These are phyloP conservation scores for Zasmidium angulare DNA, from an alignment of 2,329 filamentous ascomycete species.

Conservation along the genomic window DNA sequence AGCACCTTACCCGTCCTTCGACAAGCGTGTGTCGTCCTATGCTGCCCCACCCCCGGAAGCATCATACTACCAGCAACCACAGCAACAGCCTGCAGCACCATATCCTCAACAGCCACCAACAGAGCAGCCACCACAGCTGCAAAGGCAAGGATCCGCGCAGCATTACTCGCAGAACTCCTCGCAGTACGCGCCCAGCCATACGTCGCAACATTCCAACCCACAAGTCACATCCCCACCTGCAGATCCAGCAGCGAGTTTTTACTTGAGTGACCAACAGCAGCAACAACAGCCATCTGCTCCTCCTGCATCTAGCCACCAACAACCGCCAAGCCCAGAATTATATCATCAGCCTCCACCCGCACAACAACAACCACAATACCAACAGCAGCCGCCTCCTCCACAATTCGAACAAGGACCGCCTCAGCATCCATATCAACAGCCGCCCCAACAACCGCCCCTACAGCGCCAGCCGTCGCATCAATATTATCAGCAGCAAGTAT, in stretches of 20 bases:
- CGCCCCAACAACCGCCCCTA: slow-evolving; percentile 17
- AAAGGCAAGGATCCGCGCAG: slow-evolving; percentile 32
- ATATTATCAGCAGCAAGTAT: slow-evolving; percentile 19
- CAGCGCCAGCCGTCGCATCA: slow-evolving; percentile 23
- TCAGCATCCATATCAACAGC: slow-evolving; percentile 20
- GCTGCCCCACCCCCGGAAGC: slow-evolving; percentile 30
- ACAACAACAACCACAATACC: slow-evolving; percentile 26
- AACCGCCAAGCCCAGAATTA: slow-evolving; percentile 32
- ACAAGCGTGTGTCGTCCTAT: slow-evolving; percentile 27
- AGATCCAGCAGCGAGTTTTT: slow-evolving; percentile 60
- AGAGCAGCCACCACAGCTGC: slow-evolving; percentile 21
- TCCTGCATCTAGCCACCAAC: slow-evolving; percentile 13
- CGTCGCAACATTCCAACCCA: slow-evolving; percentile 29
- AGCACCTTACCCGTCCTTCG: slow-evolving; percentile 36
- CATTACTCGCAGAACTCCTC: slow-evolving; percentile 33
- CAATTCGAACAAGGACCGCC: slow-evolving; percentile 15
- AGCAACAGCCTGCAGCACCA: slow-evolving; percentile 32
- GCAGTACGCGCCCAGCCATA: slow-evolving; percentile 38
- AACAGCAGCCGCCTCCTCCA: slow-evolving; percentile 27
- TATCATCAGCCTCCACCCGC: slow-evolving; percentile 36
- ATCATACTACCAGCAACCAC: slow-evolving; percentile 30
- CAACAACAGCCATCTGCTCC: slow-evolving; percentile 14
- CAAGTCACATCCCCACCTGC: slow-evolving; percentile 31
- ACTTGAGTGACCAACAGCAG: slow-evolving; percentile 48
- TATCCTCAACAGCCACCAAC: slow-evolving; percentile 26